phyloP scores from a whole-genome alignment of 768 basidiomycete genomes.

The Amanita subjunquillea region DNA sequence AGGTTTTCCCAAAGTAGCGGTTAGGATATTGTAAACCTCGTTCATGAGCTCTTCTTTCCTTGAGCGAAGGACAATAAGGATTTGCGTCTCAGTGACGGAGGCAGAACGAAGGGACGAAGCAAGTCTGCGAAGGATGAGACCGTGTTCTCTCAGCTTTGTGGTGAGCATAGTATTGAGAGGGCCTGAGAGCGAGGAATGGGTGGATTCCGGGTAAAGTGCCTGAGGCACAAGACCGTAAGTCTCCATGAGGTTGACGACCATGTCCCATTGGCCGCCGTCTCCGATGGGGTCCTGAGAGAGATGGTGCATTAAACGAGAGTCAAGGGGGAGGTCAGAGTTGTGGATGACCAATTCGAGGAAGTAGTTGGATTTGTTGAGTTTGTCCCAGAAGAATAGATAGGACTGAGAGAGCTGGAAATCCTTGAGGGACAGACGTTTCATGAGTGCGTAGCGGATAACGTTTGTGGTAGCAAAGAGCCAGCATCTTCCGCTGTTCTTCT shows the following conservation, averaged over 20 bases:
- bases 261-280: slow-evolving; percentile 96
- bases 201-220: slow-evolving; percentile 72
- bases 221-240: slow-evolving; percentile 87
- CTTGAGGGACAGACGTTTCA: slow-evolving; percentile 76
- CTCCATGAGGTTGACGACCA: slow-evolving; percentile 53
- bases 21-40: slow-evolving; percentile 79
- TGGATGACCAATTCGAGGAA: slow-evolving; percentile 85
- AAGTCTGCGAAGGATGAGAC: slow-evolving; percentile 66
- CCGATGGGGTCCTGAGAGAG: slow-evolving; percentile 70
- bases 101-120: slow-evolving; percentile 41
- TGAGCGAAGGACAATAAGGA: slow-evolving; percentile 49
- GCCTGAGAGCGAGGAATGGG: slow-evolving; percentile 64
- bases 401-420: slow-evolving; percentile 93
- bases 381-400: slow-evolving; percentile 95
- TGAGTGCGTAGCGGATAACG: slow-evolving; percentile 71
- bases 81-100: slow-evolving; percentile 33
- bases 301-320: slow-evolving; percentile 74
- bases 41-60: slow-evolving; percentile 82
- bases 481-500: slow-evolving; percentile 84
- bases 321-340: slow-evolving; percentile 67
- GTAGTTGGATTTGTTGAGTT: slow-evolving; percentile 89
- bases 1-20: slow-evolving; percentile 79
- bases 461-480: slow-evolving; percentile 95
- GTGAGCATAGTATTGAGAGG: slow-evolving; percentile 76
- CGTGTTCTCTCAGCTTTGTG: slow-evolving; percentile 86